Evolutionary conservation across 2,329 filamentous ascomycete species (phyloP).

Genomic region (Xylariales sp.): DNA sequence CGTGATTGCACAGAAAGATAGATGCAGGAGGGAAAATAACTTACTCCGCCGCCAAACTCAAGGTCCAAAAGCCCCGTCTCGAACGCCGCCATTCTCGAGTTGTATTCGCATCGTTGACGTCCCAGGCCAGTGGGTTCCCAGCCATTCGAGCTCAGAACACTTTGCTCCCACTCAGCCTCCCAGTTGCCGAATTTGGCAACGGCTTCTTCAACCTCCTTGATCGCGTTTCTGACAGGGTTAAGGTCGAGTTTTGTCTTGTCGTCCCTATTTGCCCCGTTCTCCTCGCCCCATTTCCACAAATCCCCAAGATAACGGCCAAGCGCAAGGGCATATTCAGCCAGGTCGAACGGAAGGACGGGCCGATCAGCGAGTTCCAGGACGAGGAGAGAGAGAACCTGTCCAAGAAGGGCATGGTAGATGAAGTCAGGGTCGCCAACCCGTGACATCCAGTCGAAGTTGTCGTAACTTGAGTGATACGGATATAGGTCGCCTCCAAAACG

Average conservation of each 20-base stretch:
- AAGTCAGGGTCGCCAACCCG: conserved; percentile 78
- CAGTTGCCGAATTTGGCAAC: conserved; percentile 67
- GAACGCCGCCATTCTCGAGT: conserved; percentile 73
- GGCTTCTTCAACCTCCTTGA: conserved; percentile 53
- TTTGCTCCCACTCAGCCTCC: conserved; percentile 71
- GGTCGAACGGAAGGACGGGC: conserved; percentile 76
- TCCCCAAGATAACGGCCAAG: conserved; percentile 62
- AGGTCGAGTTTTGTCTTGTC: conserved; percentile 41
- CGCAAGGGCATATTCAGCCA: conserved; percentile 65
- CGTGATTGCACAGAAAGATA: neutral
- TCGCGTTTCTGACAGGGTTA: conserved; percentile 57
- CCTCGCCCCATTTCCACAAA: conserved; percentile 60
- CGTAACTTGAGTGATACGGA: conserved; percentile 81
- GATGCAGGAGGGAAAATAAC: conserved; percentile 31
- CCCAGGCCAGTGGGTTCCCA: conserved; percentile 70
- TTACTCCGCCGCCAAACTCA: conserved; percentile 66
- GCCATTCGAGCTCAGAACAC: conserved; percentile 65
- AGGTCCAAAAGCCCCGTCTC: conserved; percentile 80
- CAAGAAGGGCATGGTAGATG: conserved; percentile 72
- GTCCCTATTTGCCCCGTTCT: conserved; percentile 41
- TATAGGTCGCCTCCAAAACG: conserved; percentile 64
- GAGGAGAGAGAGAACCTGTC: conserved; percentile 75
- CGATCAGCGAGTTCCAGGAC: conserved; percentile 79
- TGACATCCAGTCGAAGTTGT: conserved; percentile 83
- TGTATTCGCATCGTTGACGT: conserved; percentile 67